These are phyloP conservation scores for Rubus parviflorus DNA, from an alignment of 306 rosid genomes.

Conservation along the genomic window DNA sequence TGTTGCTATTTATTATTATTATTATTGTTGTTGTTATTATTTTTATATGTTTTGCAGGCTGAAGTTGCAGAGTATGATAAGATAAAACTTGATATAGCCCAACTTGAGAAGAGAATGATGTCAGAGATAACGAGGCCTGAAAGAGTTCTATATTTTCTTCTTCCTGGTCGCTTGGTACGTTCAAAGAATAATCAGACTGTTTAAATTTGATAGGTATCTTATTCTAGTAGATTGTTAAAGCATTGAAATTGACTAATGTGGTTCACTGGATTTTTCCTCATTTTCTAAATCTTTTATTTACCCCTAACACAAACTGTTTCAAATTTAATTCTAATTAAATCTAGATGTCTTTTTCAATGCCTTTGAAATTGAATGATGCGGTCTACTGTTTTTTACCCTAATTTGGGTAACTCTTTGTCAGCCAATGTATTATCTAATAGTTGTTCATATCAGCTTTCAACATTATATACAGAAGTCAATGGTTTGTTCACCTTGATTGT, in stretches of 20 bases:
- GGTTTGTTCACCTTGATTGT: constrained; percentile 1
- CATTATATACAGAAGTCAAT: background rate
- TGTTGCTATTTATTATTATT: constrained; percentile 5
- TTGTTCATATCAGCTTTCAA: background rate
- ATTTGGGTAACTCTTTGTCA: background rate
- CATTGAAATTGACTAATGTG: background rate
- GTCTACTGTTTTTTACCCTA: background rate
- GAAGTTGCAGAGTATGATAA: constrained; percentile 88
- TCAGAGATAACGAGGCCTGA: constrained; percentile 89
- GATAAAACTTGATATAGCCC: constrained; percentile 76
- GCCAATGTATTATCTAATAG: background rate
- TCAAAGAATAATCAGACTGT: constrained; percentile 1
- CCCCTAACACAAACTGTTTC: background rate
- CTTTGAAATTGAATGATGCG: background rate
- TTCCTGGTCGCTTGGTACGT: constrained; percentile 96
- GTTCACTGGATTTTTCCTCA: background rate
- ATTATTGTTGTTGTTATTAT: constrained; percentile 7
- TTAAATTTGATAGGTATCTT: background rate
- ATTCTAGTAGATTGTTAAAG: background rate
- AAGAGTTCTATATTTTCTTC: constrained; percentile 78
- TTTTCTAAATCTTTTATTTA: background rate
- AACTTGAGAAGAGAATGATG: constrained; percentile 91
- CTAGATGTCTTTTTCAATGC: background rate
- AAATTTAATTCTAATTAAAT: background rate
- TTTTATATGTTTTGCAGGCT: constrained; percentile 50